These are phyloP conservation scores for Colletotrichum tabaci DNA, from an alignment of 2,329 filamentous ascomycete species.

Conservation along the genomic window DNA sequence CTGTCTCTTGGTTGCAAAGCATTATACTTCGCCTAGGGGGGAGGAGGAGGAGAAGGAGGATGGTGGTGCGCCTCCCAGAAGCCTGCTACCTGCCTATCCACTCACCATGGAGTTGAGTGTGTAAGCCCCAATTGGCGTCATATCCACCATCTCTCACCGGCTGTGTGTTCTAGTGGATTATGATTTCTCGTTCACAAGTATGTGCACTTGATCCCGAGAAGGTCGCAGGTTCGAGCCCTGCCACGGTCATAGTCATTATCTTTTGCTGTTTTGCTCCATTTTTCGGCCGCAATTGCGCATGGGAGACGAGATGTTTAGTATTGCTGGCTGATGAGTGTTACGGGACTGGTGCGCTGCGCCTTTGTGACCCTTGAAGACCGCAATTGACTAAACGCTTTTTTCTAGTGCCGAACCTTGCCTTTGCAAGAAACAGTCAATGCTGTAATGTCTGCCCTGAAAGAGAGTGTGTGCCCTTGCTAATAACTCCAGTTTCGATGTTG, in stretches of 20 bases:
- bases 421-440: no score
- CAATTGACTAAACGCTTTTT: no score
- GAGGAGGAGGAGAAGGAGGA: no score
- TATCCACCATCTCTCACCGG: neutral
- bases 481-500: no score
- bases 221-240: slow-evolving; percentile 31
- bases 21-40: neutral
- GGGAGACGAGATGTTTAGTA: neutral
- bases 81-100: neutral
- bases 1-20: no score
- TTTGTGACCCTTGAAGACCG: no score
- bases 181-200: slow-evolving; percentile 32
- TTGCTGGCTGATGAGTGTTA: neutral
- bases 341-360: no score
- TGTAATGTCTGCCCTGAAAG: no score
- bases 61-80: neutral
- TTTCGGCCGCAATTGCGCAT: no score
- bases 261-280: neutral
- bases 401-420: no score
- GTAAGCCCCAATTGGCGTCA: neutral
- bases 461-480: no score
- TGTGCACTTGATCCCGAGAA: slow-evolving; percentile 31
- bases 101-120: neutral
- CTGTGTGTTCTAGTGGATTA: slow-evolving; percentile 33
- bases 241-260: slow-evolving; percentile 23